Evolutionary conservation across 2,329 filamentous ascomycete genomes (phyloP).

Genomic region (Beauveria medogensis): DNA sequence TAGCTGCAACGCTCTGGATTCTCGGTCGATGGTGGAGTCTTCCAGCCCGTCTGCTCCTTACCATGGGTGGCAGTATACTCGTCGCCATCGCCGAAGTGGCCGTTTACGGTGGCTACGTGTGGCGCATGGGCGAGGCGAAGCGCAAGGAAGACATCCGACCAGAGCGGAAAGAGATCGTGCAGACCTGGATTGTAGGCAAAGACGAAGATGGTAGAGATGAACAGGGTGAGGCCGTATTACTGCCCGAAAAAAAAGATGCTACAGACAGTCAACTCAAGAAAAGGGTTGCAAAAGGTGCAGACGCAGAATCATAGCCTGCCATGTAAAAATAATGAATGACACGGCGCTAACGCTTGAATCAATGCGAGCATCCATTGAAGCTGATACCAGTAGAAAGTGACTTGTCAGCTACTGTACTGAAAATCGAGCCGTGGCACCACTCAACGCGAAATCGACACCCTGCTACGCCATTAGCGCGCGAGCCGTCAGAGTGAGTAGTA

Average conservation of each 20-base stretch:
- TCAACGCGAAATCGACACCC: constrained; percentile 2
- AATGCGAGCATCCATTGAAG: background rate
- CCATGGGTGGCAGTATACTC: constrained; percentile 59
- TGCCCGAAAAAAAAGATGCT: constrained; percentile 17
- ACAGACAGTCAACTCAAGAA: background rate
- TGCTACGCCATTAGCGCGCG: background rate
- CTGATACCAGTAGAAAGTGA: background rate
- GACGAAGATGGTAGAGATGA: constrained; percentile 21
- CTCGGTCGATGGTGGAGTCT: constrained; percentile 67
- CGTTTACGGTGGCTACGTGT: constrained; percentile 68
- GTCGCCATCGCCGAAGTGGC: constrained; percentile 71
- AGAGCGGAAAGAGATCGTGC: constrained; percentile 61
- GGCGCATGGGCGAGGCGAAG: constrained; percentile 62
- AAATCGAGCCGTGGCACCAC: background rate
- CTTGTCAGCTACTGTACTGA: background rate
- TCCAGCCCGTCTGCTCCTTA: constrained; percentile 60
- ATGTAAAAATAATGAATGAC: background rate
- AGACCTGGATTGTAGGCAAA: constrained; percentile 59
- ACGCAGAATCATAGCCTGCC: background rate
- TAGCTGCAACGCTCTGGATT: constrained; percentile 71
- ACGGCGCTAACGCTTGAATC: background rate
- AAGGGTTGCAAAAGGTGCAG: background rate
- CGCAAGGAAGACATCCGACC: constrained; percentile 49
- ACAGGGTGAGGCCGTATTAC: constrained; percentile 18
- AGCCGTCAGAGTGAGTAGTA: constrained; percentile 1